A percentile compares a stretch with the other conserved stretches of the same genome.
phyloP scores from a whole-genome alignment of 352 stramenopile species.

The Pythium aquatile region DNA sequence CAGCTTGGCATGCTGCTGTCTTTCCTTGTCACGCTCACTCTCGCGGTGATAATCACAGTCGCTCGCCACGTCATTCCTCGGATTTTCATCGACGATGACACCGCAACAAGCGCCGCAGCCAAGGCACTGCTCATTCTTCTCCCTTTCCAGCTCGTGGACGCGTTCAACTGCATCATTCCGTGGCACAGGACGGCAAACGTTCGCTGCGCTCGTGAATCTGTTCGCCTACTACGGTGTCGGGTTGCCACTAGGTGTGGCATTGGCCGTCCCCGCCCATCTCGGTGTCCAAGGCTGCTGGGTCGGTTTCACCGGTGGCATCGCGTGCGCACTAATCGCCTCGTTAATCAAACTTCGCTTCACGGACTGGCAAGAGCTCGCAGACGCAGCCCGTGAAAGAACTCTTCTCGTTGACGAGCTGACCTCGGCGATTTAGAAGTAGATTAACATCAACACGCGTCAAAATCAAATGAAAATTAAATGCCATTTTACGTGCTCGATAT shows the following conservation, averaged over 20 bases:
- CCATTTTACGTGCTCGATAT: not conserved
- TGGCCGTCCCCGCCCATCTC: conserved; percentile 48
- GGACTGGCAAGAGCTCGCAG: conserved; percentile 12
- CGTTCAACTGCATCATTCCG: conserved; percentile 48
- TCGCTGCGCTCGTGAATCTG: conserved; percentile 59
- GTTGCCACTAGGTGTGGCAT: conserved; percentile 55
- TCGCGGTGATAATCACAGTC: conserved; percentile 29
- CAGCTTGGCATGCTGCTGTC: conserved; percentile 35
- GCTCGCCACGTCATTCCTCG: conserved; percentile 27
- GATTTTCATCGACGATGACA: conserved; percentile 48
- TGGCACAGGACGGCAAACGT: conserved; percentile 54
- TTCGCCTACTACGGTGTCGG: conserved; percentile 77
- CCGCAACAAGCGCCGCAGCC: conserved; percentile 38
- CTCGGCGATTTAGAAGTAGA: not conserved
- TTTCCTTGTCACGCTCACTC: conserved; percentile 30
- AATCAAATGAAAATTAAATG: no score
- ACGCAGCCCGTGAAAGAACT: conserved; percentile 15
- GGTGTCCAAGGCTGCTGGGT: conserved; percentile 63
- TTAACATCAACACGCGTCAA: no score
- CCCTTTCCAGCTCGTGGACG: conserved; percentile 50
- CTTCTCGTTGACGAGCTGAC: conserved; percentile 1
- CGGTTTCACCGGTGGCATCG: conserved; percentile 46
- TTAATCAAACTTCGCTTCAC: conserved; percentile 14
- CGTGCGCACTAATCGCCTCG: conserved; percentile 9
- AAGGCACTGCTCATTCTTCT: conserved; percentile 44